Percentiles rank a stretch among this genome's conserved stretches.
Conservation (phyloP, 371 early-diverging fungal species). For the Apophysomyces ossiformis region DNA sequence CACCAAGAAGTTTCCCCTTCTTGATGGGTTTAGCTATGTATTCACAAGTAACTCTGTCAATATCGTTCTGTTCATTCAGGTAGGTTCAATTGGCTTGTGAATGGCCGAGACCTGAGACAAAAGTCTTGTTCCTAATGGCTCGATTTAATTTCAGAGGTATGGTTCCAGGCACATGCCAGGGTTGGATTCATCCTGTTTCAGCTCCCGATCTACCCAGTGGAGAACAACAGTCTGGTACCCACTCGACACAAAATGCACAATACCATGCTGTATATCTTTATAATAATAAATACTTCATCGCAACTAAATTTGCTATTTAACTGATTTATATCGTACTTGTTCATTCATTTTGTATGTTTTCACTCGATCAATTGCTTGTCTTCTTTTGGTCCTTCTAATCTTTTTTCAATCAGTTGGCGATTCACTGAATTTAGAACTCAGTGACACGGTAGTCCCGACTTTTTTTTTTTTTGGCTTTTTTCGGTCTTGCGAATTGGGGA, state of each 20-base stretch:
- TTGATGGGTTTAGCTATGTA: background rate
- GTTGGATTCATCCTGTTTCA: constrained; percentile 3
- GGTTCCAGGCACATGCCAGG: constrained; percentile 13
- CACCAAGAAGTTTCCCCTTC: background rate
- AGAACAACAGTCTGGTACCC: too few relatives aligned
- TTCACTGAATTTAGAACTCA: background rate
- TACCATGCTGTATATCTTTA: too few relatives aligned
- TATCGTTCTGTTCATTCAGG: too few relatives aligned
- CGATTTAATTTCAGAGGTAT: constrained; percentile 8
- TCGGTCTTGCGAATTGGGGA: background rate
- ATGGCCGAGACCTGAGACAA: constrained; percentile 11
- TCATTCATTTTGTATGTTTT: too few relatives aligned
- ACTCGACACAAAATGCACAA: too few relatives aligned
- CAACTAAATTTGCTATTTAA: too few relatives aligned
- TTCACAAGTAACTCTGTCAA: too few relatives aligned
- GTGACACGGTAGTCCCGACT: constrained; percentile 10
- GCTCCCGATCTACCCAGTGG: background rate
- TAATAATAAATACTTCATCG: too few relatives aligned
- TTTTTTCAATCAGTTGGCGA: too few relatives aligned
- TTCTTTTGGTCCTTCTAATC: too few relatives aligned
- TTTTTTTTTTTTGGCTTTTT: background rate
- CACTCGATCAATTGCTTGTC: too few relatives aligned
- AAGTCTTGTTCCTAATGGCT: constrained; percentile 3
- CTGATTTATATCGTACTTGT: too few relatives aligned
- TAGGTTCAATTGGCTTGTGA: background rate